Evolutionary conservation across 768 basidiomycete species (phyloP).

Genomic region (Boletellus emodensis): DNA sequence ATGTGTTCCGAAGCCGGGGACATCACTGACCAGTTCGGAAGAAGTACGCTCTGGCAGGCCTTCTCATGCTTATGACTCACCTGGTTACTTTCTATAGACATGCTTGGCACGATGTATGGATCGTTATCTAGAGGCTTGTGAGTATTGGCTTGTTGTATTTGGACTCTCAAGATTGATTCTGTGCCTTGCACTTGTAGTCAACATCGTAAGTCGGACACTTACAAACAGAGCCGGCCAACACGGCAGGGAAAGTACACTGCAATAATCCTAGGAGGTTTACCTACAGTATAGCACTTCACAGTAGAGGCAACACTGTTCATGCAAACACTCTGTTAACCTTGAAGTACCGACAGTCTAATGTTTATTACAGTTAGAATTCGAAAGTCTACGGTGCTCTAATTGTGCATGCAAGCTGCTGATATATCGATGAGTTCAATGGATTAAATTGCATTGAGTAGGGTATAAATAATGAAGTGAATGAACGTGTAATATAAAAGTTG

Average conservation of each 20-base stretch:
- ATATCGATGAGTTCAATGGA: constrained; percentile 12
- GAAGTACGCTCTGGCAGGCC: constrained; percentile 45
- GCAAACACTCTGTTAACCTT: neutral
- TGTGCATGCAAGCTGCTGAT: constrained; percentile 13
- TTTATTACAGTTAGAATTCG: constrained; percentile 14
- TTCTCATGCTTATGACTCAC: neutral
- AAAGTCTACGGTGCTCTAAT: constrained; percentile 12
- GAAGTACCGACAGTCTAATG: constrained; percentile 5
- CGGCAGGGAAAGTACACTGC: constrained; percentile 17
- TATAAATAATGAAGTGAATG: neutral
- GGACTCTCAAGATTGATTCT: neutral
- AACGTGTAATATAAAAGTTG: constrained; percentile 22
- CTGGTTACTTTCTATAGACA: constrained; percentile 40
- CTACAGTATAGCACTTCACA: neutral
- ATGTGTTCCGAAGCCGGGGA: constrained; percentile 73
- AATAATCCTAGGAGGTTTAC: constrained; percentile 1
- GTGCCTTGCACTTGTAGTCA: constrained; percentile 47
- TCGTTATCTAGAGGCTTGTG: constrained; percentile 82
- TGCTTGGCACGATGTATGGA: constrained; percentile 76
- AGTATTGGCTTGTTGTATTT: constrained; percentile 29
- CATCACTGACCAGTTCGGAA: constrained; percentile 64
- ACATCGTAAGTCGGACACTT: constrained; percentile 72
- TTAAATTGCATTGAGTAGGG: constrained; percentile 8
- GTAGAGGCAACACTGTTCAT: neutral
- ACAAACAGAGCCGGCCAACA: constrained; percentile 44